A percentile compares a stretch with the other conserved stretches of the same genome.
Conservation (phyloP, 2,329 filamentous ascomycete genomes). For the Pseudogymnoascus sp. region DNA sequence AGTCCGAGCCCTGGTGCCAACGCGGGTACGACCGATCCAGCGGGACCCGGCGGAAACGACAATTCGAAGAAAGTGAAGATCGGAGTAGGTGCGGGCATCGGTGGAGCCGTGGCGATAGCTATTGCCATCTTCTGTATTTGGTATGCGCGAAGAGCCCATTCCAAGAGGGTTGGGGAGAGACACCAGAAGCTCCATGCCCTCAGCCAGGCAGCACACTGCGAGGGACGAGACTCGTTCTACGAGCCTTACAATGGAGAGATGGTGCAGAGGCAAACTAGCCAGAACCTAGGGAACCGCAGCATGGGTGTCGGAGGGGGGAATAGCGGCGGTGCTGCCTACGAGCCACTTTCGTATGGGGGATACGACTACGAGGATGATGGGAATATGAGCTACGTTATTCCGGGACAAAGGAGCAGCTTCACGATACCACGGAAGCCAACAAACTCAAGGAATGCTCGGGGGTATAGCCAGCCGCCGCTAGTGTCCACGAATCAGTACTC, state of each 20-base stretch:
- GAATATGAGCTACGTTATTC: constrained; percentile 33
- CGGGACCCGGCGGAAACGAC: constrained; percentile 15
- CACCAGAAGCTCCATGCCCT: constrained; percentile 47
- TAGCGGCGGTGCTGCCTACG: constrained; percentile 14
- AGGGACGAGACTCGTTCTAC: background rate
- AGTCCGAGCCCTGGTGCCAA: constrained; percentile 17
- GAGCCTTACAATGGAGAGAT: background rate
- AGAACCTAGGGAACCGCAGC: background rate
- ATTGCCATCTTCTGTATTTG: constrained; percentile 34
- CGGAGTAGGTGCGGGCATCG: constrained; percentile 58
- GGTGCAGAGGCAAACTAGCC: constrained; percentile 18
- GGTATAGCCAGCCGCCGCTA: constrained; percentile 31
- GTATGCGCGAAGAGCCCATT: constrained; percentile 39
- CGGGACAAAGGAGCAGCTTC: constrained; percentile 31
- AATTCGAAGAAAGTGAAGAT: constrained; percentile 45
- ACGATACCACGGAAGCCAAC: constrained; percentile 29
- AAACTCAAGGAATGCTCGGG: constrained; percentile 25
- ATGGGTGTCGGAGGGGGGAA: constrained; percentile 19
- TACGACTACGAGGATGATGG: constrained; percentile 24
- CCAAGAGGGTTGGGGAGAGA: constrained; percentile 32
- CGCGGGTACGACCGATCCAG: constrained; percentile 23
- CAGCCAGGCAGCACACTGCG: constrained; percentile 40
- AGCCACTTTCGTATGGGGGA: constrained; percentile 28
- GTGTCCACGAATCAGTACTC: background rate
- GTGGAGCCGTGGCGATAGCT: constrained; percentile 34